Evolutionary conservation across 1,139 yeast genomes (phyloP).

Genomic region (Candida glucosophila): DNA sequence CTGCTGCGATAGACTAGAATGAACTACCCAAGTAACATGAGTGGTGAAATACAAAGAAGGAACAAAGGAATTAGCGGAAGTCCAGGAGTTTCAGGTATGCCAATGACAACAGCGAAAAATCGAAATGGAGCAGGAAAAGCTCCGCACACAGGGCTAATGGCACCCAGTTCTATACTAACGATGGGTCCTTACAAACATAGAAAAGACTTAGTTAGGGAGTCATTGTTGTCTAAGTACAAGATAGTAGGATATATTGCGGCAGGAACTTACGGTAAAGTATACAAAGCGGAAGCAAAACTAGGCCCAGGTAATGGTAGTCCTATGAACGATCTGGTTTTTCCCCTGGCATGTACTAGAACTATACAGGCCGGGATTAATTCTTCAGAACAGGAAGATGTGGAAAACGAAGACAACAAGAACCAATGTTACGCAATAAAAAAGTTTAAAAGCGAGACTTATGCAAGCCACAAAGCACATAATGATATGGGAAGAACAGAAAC

Average conservation of each 20-base stretch:
- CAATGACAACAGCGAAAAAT: neutral
- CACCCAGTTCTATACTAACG: slow-evolving; percentile 59
- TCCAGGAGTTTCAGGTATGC: neutral
- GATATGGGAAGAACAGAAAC: slow-evolving; percentile 63
- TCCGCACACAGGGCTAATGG: slow-evolving; percentile 47
- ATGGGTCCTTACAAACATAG: slow-evolving; percentile 67
- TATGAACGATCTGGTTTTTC: slow-evolving; percentile 2
- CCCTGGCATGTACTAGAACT: too few species aligned
- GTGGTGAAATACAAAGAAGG: too few species aligned
- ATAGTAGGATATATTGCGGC: slow-evolving; percentile 96
- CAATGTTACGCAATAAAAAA: slow-evolving; percentile 79
- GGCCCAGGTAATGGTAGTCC: slow-evolving; percentile 9
- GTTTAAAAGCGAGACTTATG: slow-evolving; percentile 85
- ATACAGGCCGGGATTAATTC: slow-evolving; percentile 2
- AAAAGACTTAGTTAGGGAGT: slow-evolving; percentile 58
- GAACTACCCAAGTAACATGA: too few species aligned
- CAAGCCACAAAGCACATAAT: slow-evolving; percentile 26
- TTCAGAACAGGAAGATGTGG: slow-evolving; percentile 4
- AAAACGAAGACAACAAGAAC: slow-evolving; percentile 3
- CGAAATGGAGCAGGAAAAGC: slow-evolving; percentile 8
- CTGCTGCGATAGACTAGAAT: too few species aligned
- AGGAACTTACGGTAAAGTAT: slow-evolving; percentile 96
- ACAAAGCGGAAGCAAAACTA: slow-evolving; percentile 61
- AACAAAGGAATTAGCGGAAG: too few species aligned
- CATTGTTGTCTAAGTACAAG: slow-evolving; percentile 75